Evolutionary conservation across 176 grass and related monocot species (phyloP).

Genomic region (Ensete ventricosum): DNA sequence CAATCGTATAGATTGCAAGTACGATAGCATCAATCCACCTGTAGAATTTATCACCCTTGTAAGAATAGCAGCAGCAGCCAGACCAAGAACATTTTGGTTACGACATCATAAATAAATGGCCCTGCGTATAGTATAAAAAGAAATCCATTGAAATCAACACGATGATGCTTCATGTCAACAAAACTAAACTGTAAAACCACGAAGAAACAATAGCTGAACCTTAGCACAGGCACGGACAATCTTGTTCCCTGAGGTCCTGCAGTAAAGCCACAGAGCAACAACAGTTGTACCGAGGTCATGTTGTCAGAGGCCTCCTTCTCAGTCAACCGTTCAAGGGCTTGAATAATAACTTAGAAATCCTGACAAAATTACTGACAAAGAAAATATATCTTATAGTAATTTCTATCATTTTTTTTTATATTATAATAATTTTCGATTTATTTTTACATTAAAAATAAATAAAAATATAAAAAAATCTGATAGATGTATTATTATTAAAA

Average conservation of each 20-base stretch:
- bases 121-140: constrained; percentile 21
- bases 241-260: constrained; percentile 24
- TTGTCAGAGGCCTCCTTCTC: constrained; percentile 11
- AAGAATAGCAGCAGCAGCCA: constrained; percentile 83
- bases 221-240: too few relatives aligned
- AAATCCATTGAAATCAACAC: neutral
- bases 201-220: neutral
- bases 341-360: constrained; percentile 23
- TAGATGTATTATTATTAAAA: too few relatives aligned
- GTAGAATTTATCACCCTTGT: constrained; percentile 73
- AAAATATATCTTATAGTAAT: too few relatives aligned
- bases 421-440: too few relatives aligned
- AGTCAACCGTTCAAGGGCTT: constrained; percentile 16
- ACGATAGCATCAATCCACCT: constrained; percentile 93
- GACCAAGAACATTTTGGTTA: constrained; percentile 73
- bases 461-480: too few relatives aligned
- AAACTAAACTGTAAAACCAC: neutral
- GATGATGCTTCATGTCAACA: neutral
- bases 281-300: constrained; percentile 6
- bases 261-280: constrained; percentile 24
- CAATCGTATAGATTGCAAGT: constrained; percentile 90
- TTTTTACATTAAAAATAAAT: too few relatives aligned
- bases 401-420: too few relatives aligned
- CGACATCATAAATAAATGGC: constrained; percentile 85
- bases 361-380: neutral